Evolutionary conservation across 2,329 filamentous ascomycete genomes (phyloP).

Genomic region (Grosmannia penicillata): DNA sequence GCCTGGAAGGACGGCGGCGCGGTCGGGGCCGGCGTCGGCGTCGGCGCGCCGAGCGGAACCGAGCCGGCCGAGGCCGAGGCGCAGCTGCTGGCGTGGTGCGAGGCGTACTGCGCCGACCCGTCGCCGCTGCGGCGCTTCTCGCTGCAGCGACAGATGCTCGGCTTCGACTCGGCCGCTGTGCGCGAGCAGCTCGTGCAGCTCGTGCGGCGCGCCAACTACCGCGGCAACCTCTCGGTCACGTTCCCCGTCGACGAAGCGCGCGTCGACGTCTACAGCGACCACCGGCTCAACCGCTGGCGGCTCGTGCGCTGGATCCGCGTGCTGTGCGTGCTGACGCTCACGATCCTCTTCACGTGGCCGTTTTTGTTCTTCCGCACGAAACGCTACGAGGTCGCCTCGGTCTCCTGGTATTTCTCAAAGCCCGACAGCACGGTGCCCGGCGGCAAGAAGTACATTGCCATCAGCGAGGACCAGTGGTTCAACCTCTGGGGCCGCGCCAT

Average conservation of each 20-base stretch:
- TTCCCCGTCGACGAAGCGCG: slow-evolving; percentile 43
- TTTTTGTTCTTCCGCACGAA: slow-evolving; percentile 52
- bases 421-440: slow-evolving; percentile 17
- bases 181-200: slow-evolving; percentile 36
- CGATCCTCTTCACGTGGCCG: slow-evolving; percentile 60
- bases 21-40: slow-evolving; percentile 14
- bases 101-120: slow-evolving; percentile 46
- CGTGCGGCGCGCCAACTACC: slow-evolving; percentile 52
- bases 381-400: slow-evolving; percentile 47
- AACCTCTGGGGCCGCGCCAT: slow-evolving; percentile 48
- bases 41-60: slow-evolving; percentile 11
- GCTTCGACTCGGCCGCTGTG: slow-evolving; percentile 44
- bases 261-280: slow-evolving; percentile 50
- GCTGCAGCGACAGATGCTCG: slow-evolving; percentile 36
- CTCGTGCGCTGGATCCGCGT: slow-evolving; percentile 46
- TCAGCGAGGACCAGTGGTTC: slow-evolving; percentile 46
- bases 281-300: slow-evolving; percentile 49
- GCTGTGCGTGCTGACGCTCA: slow-evolving; percentile 50
- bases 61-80: neutral
- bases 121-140: slow-evolving; percentile 42
- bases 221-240: slow-evolving; percentile 40
- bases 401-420: slow-evolving; percentile 47
- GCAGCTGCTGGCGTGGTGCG: slow-evolving; percentile 48
- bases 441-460: slow-evolving; percentile 32
- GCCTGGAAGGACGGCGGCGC: slow-evolving; percentile 14